A percentile compares a stretch with the other conserved stretches of the same genome.
Conservation (phyloP, 2,329 filamentous ascomycete species). For the Lasiodiplodia sp. region DNA sequence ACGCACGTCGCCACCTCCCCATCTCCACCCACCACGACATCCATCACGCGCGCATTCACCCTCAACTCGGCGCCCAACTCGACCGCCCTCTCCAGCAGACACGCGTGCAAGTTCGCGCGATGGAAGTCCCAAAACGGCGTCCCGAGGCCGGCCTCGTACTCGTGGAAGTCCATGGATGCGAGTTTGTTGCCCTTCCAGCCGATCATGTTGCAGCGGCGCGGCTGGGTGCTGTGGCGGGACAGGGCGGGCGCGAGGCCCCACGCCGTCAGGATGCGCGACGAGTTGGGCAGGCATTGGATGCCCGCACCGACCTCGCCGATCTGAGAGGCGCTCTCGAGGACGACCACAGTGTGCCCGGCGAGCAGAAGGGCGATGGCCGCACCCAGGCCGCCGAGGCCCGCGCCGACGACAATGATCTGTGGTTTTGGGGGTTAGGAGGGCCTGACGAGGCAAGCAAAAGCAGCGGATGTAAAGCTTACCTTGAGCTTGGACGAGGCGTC, state of each 20-base stretch:
- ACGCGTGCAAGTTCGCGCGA: constrained; percentile 59
- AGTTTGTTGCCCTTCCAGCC: constrained; percentile 62
- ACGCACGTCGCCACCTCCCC: constrained; percentile 52
- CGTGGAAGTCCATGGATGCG: constrained; percentile 57
- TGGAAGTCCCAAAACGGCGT: constrained; percentile 64
- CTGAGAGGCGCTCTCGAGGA: constrained; percentile 57
- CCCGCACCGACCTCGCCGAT: constrained; percentile 60
- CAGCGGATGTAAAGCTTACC: constrained; percentile 32
- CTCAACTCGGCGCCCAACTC: constrained; percentile 58
- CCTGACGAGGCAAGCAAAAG: too few relatives aligned
- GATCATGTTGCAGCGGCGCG: constrained; percentile 56
- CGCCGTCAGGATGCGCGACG: constrained; percentile 55
- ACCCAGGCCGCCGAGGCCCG: constrained; percentile 62
- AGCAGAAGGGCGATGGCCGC: constrained; percentile 57
- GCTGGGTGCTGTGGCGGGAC: constrained; percentile 51
- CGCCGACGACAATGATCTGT: constrained; percentile 62
- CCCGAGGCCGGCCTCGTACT: constrained; percentile 49
- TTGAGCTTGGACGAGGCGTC: constrained; percentile 38
- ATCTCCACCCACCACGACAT: constrained; percentile 44
- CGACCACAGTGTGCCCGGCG: constrained; percentile 56
- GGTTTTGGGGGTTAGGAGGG: not conserved
- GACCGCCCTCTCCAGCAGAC: constrained; percentile 55
- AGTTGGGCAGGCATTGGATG: constrained; percentile 60
- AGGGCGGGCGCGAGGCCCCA: constrained; percentile 58
- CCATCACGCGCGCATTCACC: constrained; percentile 53